Evolutionary conservation across 331 rosid species (phyloP).

Genomic region (Prunus yedoensis): DNA sequence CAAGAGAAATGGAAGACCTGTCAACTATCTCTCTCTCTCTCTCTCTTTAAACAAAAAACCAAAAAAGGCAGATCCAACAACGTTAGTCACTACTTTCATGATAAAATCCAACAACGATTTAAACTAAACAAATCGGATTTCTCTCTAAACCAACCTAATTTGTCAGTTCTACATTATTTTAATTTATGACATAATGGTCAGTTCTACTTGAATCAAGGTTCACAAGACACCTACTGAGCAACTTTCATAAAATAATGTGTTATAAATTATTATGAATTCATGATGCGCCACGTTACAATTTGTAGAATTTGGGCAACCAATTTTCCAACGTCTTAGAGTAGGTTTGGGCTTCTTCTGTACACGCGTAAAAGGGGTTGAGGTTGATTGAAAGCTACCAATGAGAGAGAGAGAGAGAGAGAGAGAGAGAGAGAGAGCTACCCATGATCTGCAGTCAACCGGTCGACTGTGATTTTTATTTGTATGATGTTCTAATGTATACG

Average conservation of each 20-base stretch:
- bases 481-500: too few relatives aligned
- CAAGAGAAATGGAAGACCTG: neutral
- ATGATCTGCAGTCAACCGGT: neutral
- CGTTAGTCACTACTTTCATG: too few relatives aligned
- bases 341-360: neutral
- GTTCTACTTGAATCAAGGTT: slow-evolving; percentile 5
- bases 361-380: neutral
- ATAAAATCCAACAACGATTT: too few relatives aligned
- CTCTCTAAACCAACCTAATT: too few relatives aligned
- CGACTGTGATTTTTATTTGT: neutral
- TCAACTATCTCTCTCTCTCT: too few relatives aligned
- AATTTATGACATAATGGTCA: neutral
- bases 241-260: neutral
- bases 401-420: neutral
- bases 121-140: too few relatives aligned
- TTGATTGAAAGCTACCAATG: neutral
- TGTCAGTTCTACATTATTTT: too few relatives aligned
- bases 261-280: neutral
- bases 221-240: neutral
- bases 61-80: too few relatives aligned
- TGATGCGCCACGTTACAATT: neutral
- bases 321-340: neutral
- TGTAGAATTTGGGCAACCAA: neutral
- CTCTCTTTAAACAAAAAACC: too few relatives aligned
- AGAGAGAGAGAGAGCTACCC: too few relatives aligned